These are phyloP conservation scores for Fagus crenata DNA, from an alignment of 306 rosid genomes.

Conservation along the genomic window DNA sequence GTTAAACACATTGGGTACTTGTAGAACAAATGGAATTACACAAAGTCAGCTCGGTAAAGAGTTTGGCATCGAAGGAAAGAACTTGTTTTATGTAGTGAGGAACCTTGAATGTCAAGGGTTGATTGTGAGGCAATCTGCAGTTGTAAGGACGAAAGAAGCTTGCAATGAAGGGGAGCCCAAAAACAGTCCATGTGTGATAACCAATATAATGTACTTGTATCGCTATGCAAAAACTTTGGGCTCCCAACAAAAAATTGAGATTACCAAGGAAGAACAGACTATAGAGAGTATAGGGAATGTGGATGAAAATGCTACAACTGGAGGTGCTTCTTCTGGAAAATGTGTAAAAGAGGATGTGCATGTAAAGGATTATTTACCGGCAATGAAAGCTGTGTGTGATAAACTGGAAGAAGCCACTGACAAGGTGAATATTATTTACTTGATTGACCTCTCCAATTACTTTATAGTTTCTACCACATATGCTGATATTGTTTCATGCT, in stretches of 20 bases:
- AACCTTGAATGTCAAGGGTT: conserved; percentile 82
- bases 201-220: conserved; percentile 71
- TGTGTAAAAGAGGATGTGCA: conserved; percentile 48
- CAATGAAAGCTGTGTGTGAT: conserved; percentile 64
- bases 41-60: conserved; percentile 72
- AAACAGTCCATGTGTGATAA: conserved; percentile 46
- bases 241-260: conserved; percentile 66
- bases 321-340: conserved; percentile 32
- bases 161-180: conserved; percentile 42
- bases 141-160: conserved; percentile 65
- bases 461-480: not conserved
- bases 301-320: conserved; percentile 16
- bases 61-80: conserved; percentile 57
- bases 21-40: conserved; percentile 65
- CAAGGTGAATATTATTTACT: conserved; percentile 52
- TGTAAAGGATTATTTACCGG: conserved; percentile 72
- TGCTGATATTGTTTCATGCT: conserved; percentile 29
- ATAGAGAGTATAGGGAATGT: conserved; percentile 29
- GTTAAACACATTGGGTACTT: conserved; percentile 6
- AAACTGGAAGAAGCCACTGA: conserved; percentile 73
- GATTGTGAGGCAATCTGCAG: conserved; percentile 64
- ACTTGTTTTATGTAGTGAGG: conserved; percentile 63
- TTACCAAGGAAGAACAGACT: conserved; percentile 46
- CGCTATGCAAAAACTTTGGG: conserved; percentile 71
- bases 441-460: not conserved